Evolutionary conservation across 83 land plant species (phyloP), one percentile per base, ranked within the genome.

Genomic region (Picea mariana): DNA sequence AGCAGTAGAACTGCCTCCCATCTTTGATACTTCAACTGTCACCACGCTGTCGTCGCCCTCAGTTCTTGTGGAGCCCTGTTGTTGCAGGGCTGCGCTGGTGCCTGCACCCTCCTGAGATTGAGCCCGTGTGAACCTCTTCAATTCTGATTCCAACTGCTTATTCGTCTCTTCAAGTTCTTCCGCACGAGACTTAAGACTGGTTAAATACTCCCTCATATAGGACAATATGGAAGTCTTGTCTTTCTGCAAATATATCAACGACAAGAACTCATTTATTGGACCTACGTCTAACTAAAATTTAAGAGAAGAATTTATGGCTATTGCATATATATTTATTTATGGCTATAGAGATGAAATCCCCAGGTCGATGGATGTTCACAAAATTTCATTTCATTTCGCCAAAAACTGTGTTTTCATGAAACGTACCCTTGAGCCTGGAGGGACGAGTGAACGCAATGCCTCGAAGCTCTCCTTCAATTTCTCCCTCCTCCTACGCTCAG

Each of bases 381-480:
- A 26, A 26, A 18, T 67, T 26, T 0, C n/a, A 67, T 7, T 67
- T 9, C 27, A 67, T 21, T 7, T 9, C 11, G 6, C 26, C 8
- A 66, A 67, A 7, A 7, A 8, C 23, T 18, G 17, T 67, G 18
- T 67, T 21, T 18, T 67, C 2, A 21, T 67, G 2, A 5, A 67
- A 67, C 40, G 59, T 85, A 91, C 94, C 92, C 87, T 92, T 5
- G 91, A 60, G 65, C 90, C 89, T 0, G 82, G 89, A 49, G 95
- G 95, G 67, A 92, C 89, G 4, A 92, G 66, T 59, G 82, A 31
- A 69, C 91, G 82, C 60, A 92, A 80, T 17, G 85, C 84, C 3
- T 82, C 82, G 62, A 92, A 92, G 80, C 89, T 87, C 71, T 88
- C 91, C 66, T 87, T 92, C 62, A 92, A 82, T 62, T 88, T 92